phyloP scores from a whole-genome alignment of 192 early-diverging fungal genomes.

The Diversispora eburnea region DNA sequence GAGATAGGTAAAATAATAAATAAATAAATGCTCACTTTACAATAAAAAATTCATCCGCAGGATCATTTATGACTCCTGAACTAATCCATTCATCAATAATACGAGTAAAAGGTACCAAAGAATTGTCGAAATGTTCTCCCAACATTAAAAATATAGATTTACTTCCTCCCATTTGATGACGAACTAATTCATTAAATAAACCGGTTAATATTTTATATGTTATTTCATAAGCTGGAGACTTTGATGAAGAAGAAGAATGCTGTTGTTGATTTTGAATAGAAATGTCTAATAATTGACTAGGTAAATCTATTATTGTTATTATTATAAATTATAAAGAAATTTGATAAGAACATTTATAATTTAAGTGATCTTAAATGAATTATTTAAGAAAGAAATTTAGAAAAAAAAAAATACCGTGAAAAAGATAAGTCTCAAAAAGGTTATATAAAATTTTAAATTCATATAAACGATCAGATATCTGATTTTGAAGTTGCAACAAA shows the following conservation, averaged over 20 bases:
- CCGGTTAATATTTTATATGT: slow-evolving; percentile 7
- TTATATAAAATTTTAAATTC: slow-evolving; percentile 20
- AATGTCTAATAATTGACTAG: slow-evolving; percentile 1
- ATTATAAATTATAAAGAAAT: no score
- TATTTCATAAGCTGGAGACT: not conserved
- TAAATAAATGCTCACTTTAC: slow-evolving; percentile 11
- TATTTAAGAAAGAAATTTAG: not conserved
- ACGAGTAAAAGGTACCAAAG: slow-evolving; percentile 30
- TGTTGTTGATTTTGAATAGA: not conserved
- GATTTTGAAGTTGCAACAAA: slow-evolving; percentile 28
- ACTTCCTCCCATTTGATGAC: slow-evolving; percentile 18
- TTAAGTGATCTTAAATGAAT: not conserved
- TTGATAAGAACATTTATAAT: no score
- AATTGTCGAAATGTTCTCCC: slow-evolving; percentile 23
- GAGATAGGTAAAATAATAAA: not conserved
- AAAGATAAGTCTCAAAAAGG: slow-evolving; percentile 15
- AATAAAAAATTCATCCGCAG: slow-evolving; percentile 36
- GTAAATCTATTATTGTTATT: not conserved
- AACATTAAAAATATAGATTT: slow-evolving; percentile 13
- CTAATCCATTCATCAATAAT: slow-evolving; percentile 44
- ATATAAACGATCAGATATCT: slow-evolving; percentile 3
- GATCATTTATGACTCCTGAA: slow-evolving; percentile 34
- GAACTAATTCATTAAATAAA: slow-evolving; percentile 7
- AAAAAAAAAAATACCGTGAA: slow-evolving; percentile 12
- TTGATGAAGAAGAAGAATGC: not conserved